phyloP scores from a whole-genome alignment of 352 stramenopile species.

The Pseudoperonospora humuli region DNA sequence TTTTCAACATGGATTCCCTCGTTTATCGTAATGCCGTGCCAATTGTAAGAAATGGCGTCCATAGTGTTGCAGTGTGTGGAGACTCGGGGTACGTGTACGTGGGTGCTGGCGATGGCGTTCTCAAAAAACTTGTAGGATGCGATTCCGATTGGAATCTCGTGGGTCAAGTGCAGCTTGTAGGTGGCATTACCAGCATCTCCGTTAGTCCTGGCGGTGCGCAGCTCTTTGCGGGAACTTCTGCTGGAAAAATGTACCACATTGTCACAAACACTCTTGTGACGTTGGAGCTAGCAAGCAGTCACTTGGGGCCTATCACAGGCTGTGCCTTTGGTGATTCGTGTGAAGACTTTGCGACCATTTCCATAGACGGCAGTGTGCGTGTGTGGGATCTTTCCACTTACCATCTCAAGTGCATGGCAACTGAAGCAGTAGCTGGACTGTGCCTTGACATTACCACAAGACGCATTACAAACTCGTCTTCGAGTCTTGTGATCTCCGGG shows the following conservation, averaged over 20 bases:
- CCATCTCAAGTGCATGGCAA: constrained; percentile 57
- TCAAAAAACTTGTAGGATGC: constrained; percentile 76
- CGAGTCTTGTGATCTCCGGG: constrained; percentile 41
- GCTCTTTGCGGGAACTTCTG: too few relatives aligned
- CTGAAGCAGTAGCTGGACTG: constrained; percentile 41
- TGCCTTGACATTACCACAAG: constrained; percentile 35
- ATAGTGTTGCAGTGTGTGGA: constrained; percentile 60
- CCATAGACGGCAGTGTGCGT: constrained; percentile 53
- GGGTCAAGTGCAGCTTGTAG: constrained; percentile 72
- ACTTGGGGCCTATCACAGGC: constrained; percentile 51
- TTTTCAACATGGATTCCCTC: too few relatives aligned
- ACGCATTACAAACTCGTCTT: constrained; percentile 1
- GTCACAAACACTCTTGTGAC: constrained; percentile 38
- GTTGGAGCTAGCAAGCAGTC: constrained; percentile 52
- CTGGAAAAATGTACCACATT: constrained; percentile 67
- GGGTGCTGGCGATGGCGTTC: constrained; percentile 74
- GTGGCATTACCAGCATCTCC: constrained; percentile 71
- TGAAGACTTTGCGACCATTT: constrained; percentile 67
- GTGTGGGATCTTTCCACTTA: constrained; percentile 68
- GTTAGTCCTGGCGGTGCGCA: constrained; percentile 42
- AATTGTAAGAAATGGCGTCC: constrained; percentile 67
- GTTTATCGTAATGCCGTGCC: too few relatives aligned
- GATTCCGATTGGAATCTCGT: constrained; percentile 81
- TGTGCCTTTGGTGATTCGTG: constrained; percentile 52
- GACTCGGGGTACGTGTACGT: too few relatives aligned